These are phyloP conservation scores for Neofusicoccum umdonicola DNA, from an alignment of 2,329 filamentous ascomycete genomes.

Conservation along the genomic window DNA sequence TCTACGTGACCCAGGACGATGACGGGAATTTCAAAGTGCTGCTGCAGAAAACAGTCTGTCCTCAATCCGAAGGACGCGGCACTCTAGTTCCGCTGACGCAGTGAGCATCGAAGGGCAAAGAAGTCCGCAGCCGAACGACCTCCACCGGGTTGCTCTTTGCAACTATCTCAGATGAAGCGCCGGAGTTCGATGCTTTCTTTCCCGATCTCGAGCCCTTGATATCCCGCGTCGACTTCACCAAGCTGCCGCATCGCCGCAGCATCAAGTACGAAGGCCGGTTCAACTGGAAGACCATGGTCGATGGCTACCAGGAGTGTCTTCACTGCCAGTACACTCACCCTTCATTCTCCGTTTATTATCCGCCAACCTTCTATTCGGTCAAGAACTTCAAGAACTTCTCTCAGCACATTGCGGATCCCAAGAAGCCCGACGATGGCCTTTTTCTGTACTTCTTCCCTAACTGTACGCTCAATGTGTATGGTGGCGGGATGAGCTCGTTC, in stretches of 20 bases:
- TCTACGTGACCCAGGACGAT: slow-evolving; percentile 23
- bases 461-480: slow-evolving; percentile 57
- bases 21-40: slow-evolving; percentile 34
- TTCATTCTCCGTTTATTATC: slow-evolving; percentile 55
- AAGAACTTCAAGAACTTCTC: slow-evolving; percentile 56
- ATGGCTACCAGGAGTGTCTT: slow-evolving; percentile 59
- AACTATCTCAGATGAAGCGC: slow-evolving; percentile 49
- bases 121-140: slow-evolving; percentile 43
- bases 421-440: slow-evolving; percentile 53
- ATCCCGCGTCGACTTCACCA: slow-evolving; percentile 53
- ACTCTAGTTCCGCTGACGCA: slow-evolving; percentile 16
- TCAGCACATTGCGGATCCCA: slow-evolving; percentile 55
- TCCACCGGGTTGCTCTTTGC: slow-evolving; percentile 54
- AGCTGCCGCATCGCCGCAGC: slow-evolving; percentile 51
- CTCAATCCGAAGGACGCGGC: background rate
- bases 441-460: slow-evolving; percentile 60
- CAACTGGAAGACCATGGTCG: slow-evolving; percentile 62
- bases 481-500: slow-evolving; percentile 58
- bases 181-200: slow-evolving; percentile 54
- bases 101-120: background rate
- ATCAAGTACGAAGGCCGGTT: slow-evolving; percentile 57
- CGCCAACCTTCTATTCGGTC: slow-evolving; percentile 55
- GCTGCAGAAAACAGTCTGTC: slow-evolving; percentile 31
- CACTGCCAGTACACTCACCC: slow-evolving; percentile 60
- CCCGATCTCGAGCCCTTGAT: slow-evolving; percentile 51